Conservation (phyloP, 345 rosid genomes). For the Geranium rotundifolium region DNA sequence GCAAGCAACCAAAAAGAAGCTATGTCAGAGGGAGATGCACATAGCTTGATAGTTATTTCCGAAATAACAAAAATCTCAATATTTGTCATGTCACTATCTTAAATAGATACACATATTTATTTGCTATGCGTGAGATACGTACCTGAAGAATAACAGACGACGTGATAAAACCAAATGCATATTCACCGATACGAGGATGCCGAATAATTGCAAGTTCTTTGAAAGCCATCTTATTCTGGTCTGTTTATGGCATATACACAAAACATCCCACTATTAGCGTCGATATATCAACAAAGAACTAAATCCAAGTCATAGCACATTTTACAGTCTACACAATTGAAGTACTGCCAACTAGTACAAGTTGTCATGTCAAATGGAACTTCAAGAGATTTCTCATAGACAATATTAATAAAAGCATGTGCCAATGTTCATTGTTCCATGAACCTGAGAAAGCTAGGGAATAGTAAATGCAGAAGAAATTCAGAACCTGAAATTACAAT, state of each 20-base stretch:
- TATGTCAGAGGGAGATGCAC: neutral
- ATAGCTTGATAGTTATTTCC: neutral
- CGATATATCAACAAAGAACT: neutral
- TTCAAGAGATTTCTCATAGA: too few relatives aligned
- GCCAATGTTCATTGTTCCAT: too few relatives aligned
- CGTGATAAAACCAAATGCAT: conserved; percentile 83
- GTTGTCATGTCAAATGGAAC: too few relatives aligned
- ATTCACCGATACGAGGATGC: conserved; percentile 83
- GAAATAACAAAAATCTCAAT: neutral
- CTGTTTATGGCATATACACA: conserved; percentile 21
- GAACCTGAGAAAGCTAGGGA: too few relatives aligned
- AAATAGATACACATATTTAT: too few relatives aligned
- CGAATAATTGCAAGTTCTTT: conserved; percentile 82
- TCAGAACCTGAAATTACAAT: too few relatives aligned
- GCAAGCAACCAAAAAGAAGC: conserved; percentile 16
- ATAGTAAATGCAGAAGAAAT: too few relatives aligned
- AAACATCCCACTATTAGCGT: neutral
- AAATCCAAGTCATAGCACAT: neutral
- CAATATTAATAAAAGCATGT: too few relatives aligned
- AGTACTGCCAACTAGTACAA: too few relatives aligned
- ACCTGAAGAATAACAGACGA: conserved; percentile 78
- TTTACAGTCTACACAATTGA: too few relatives aligned
- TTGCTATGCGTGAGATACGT: neutral
- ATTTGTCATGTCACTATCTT: too few relatives aligned
- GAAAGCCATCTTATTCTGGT: conserved; percentile 68